Percentiles rank a stretch among this genome's conserved stretches.
phyloP scores from a whole-genome alignment of 2,329 filamentous ascomycete species.

The Corinectria fuckeliana region DNA sequence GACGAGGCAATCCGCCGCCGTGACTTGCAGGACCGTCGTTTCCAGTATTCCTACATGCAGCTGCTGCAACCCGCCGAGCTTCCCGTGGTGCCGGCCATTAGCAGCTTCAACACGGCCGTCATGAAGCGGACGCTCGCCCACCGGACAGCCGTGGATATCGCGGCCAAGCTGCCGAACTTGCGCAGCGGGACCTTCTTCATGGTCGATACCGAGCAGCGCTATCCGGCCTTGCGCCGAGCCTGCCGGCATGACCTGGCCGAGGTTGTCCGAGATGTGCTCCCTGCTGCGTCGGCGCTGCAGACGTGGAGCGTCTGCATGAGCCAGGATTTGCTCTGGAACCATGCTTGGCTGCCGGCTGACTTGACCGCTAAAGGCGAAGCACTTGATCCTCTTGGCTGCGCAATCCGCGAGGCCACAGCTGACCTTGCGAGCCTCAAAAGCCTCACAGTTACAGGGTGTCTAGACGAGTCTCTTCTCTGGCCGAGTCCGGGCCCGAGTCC shows the following conservation, averaged over 20 bases:
- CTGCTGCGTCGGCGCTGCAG: slow-evolving; percentile 12
- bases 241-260: slow-evolving; percentile 19
- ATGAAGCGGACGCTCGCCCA: slow-evolving; percentile 20
- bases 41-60: slow-evolving; percentile 24
- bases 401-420: slow-evolving; percentile 19
- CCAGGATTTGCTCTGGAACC: slow-evolving; percentile 27
- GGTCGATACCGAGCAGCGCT: slow-evolving; percentile 21
- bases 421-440: slow-evolving; percentile 12
- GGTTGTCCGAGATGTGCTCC: slow-evolving; percentile 15
- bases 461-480: slow-evolving; percentile 25
- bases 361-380: slow-evolving; percentile 8
- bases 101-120: slow-evolving; percentile 16
- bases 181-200: slow-evolving; percentile 19
- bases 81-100: slow-evolving; percentile 16
- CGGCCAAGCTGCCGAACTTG: slow-evolving; percentile 24
- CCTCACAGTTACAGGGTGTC: slow-evolving; percentile 20
- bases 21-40: slow-evolving; percentile 22
- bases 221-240: slow-evolving; percentile 20
- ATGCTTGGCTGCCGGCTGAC: slow-evolving; percentile 22
- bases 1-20: slow-evolving; percentile 8
- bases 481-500: slow-evolving; percentile 5
- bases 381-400: slow-evolving; percentile 16
- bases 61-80: slow-evolving; percentile 15
- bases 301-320: slow-evolving; percentile 23
- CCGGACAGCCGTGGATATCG: slow-evolving; percentile 18